phyloP scores from a whole-genome alignment of 371 early-diverging fungal genomes.

The Dichotomocladium elegans region DNA sequence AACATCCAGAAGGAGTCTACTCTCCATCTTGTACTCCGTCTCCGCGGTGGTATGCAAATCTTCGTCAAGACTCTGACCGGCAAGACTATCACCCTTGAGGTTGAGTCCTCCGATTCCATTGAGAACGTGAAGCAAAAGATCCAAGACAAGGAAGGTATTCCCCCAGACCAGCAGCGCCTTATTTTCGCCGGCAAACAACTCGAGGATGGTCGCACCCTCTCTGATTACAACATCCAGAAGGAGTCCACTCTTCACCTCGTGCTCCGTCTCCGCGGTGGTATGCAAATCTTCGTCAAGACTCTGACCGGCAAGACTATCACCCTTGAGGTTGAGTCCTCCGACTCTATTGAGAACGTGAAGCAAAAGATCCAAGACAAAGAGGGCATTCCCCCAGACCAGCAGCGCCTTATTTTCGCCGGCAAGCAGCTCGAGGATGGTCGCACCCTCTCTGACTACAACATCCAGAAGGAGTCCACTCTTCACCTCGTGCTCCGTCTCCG shows the following conservation, averaged over 20 bases:
- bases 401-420: constrained; percentile 82
- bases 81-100: constrained; percentile 92
- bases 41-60: constrained; percentile 70
- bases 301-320: constrained; percentile 93
- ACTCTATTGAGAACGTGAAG: constrained; percentile 92
- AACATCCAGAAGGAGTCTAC: constrained; percentile 79
- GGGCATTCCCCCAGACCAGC: constrained; percentile 88
- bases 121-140: constrained; percentile 92
- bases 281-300: constrained; percentile 61
- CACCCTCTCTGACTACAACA: constrained; percentile 70
- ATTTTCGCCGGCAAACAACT: constrained; percentile 86
- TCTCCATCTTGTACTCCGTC: constrained; percentile 87
- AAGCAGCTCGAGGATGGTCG: constrained; percentile 85
- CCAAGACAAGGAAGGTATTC: constrained; percentile 96
- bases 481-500: constrained; percentile 91
- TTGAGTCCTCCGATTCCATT: constrained; percentile 85
- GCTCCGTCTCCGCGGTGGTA: constrained; percentile 85
- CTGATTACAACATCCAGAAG: constrained; percentile 69
- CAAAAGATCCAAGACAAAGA: constrained; percentile 96
- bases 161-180: constrained; percentile 83
- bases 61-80: constrained; percentile 84
- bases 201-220: constrained; percentile 76
- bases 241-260: constrained; percentile 93
- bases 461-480: constrained; percentile 82
- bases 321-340: constrained; percentile 88